Base-by-base conservation (phyloP, 148 eudicot species). In the Simmondsia chinensis region DNA sequence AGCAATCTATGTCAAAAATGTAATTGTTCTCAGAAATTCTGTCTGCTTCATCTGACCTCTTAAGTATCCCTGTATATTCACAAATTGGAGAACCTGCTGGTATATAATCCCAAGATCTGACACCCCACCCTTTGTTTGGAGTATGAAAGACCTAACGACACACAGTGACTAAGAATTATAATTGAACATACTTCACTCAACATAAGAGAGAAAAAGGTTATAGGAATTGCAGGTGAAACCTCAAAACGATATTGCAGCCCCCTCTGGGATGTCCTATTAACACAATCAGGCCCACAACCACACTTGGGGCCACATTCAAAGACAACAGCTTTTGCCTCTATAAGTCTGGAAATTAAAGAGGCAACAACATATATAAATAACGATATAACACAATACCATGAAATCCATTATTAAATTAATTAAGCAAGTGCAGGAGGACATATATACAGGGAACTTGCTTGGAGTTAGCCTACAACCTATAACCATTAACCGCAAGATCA, bases 261-360 rank as follows among this genome's bases (percentile, higher is more conserved):
- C 39, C 46, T 67, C 42, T 85, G 97, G 20, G 95, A 82, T 20
- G 83, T 70, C 7, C 88, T 68, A 23, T 85, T 91, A 20, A 85
- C 66, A 65, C 97, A 91, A 10, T 43, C 38, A 29, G 86, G 71
- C 26, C 88, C 95, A 46, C 97, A 91, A 0, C 77, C 70, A 62
- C 97, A 91, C 39, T 82, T 76, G 28, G 88, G 86, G 28, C 95
- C 93, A 38, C 97, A 91, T 51, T 91, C 97, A 57, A 85, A 91
- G 0, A 91, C 88, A 30, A 91, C 78, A 30, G 73, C 85, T 48
- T 76, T 82, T 0, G 97, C 88, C 55, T 86, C 95, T 53, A 91
- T 54, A 1, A 91, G 70, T 66, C 97, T 85, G 70, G 21, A 49
- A 26, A 37, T 49, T 7, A 39, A 6, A 36, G 26, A n/a, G n/a